Evolutionary conservation across 2,329 filamentous ascomycete genomes (phyloP).

Genomic region (Colletotrichum neosansevieriae): DNA sequence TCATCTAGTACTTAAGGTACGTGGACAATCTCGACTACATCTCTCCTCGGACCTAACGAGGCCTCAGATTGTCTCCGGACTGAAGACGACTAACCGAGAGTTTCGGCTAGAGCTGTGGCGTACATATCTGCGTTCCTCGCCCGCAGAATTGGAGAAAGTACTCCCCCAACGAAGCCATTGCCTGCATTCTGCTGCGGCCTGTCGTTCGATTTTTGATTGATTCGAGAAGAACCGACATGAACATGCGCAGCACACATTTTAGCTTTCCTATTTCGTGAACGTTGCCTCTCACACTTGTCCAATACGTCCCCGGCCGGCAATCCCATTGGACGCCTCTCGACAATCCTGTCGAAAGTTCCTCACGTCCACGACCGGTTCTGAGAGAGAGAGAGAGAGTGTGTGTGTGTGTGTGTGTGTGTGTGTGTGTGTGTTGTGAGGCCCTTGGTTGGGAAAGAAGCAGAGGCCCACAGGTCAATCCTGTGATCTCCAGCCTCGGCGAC

Average conservation of each 20-base stretch:
- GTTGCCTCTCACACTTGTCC: constrained; percentile 7
- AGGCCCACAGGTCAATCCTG: constrained; percentile 41
- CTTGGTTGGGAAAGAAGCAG: constrained; percentile 13
- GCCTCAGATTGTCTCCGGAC: constrained; percentile 18
- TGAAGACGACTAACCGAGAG: constrained; percentile 26
- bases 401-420: not conserved
- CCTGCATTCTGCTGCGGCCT: not conserved
- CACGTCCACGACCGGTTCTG: not conserved
- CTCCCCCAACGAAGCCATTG: constrained; percentile 6
- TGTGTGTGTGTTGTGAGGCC: no score
- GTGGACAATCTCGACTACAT: constrained; percentile 29
- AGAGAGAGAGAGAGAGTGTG: not conserved
- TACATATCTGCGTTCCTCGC: constrained; percentile 1
- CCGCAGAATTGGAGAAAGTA: not conserved
- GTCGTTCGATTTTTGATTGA: constrained; percentile 13
- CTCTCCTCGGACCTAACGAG: constrained; percentile 10
- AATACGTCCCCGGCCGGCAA: constrained; percentile 16
- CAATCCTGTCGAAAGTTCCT: constrained; percentile 35
- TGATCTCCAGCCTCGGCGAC: constrained; percentile 43
- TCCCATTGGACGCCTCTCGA: constrained; percentile 37
- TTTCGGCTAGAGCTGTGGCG: constrained; percentile 30
- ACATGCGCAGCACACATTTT: not conserved
- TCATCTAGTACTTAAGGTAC: not conserved
- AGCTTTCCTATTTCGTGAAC: constrained; percentile 6
- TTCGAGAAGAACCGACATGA: constrained; percentile 24